Percentiles rank a stretch among this genome's conserved stretches.
Conservation (phyloP, 2,329 filamentous ascomycete genomes). For the Fusarium nygamai region DNA sequence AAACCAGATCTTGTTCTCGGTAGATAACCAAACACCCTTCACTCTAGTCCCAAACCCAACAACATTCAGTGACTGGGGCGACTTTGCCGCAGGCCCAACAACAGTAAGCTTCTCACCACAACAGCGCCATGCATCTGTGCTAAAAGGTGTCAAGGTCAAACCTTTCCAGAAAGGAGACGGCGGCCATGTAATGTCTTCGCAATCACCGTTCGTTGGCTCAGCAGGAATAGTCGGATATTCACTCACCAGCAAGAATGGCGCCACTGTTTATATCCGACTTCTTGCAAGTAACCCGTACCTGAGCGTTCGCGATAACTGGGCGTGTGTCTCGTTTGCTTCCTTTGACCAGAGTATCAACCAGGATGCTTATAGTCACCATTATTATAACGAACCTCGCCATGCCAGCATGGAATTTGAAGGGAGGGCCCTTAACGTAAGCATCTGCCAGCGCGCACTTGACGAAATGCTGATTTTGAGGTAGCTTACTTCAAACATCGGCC, state of each 20-base stretch:
- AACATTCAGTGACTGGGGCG: background rate
- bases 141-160: accelerated
- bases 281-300: background rate
- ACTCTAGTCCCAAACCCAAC: background rate
- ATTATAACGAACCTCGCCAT: background rate
- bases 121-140: accelerated
- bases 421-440: background rate
- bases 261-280: background rate
- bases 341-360: background rate
- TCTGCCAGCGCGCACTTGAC: accelerated
- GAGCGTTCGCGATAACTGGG: background rate
- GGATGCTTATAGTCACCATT: background rate
- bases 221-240: background rate
- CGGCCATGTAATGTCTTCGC: background rate
- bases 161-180: background rate
- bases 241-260: background rate
- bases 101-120: background rate
- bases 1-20: background rate
- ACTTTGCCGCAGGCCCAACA: background rate
- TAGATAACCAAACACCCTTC: background rate
- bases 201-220: background rate
- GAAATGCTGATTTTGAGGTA: background rate
- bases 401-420: background rate
- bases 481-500: background rate
- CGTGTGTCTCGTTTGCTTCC: background rate